These are phyloP conservation scores for Globisporangium cystogenes DNA, from an alignment of 352 stramenopile genomes.

Conservation along the genomic window DNA sequence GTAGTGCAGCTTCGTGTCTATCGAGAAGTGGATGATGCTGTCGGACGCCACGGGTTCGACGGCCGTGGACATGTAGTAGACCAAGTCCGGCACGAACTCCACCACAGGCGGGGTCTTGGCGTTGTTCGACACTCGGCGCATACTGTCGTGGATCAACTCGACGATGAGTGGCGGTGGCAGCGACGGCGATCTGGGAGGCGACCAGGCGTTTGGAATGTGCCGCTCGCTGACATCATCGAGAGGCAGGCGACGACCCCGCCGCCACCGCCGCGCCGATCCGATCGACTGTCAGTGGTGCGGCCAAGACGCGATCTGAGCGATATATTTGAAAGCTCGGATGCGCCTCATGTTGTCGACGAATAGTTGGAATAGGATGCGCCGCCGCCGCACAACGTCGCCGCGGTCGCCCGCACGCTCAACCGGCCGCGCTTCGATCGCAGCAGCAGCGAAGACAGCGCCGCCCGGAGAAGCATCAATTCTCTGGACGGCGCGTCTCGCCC, in stretches of 20 bases:
- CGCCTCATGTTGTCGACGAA: background rate
- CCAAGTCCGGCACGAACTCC: slow-evolving; percentile 28
- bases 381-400: no score
- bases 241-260: no score
- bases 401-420: background rate
- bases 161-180: no score
- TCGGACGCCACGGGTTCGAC: slow-evolving; percentile 15
- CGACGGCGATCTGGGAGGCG: background rate
- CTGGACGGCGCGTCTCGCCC: background rate
- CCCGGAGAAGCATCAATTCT: background rate
- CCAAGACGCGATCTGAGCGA: no score
- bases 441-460: background rate
- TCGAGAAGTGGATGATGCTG: slow-evolving; percentile 66
- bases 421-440: slow-evolving; percentile 3
- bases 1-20: slow-evolving; percentile 94
- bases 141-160: background rate
- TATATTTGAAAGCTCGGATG: background rate
- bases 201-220: slow-evolving; percentile 3
- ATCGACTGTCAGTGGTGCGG: no score
- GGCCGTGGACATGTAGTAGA: slow-evolving; percentile 27
- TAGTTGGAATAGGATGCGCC: background rate
- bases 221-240: background rate
- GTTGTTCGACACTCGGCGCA: slow-evolving; percentile 5
- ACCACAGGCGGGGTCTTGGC: slow-evolving; percentile 13
- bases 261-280: background rate